These are phyloP conservation scores for Trichoderma reesei DNA, from an alignment of 495 filamentous ascomycete genomes.

Conservation along the genomic window DNA sequence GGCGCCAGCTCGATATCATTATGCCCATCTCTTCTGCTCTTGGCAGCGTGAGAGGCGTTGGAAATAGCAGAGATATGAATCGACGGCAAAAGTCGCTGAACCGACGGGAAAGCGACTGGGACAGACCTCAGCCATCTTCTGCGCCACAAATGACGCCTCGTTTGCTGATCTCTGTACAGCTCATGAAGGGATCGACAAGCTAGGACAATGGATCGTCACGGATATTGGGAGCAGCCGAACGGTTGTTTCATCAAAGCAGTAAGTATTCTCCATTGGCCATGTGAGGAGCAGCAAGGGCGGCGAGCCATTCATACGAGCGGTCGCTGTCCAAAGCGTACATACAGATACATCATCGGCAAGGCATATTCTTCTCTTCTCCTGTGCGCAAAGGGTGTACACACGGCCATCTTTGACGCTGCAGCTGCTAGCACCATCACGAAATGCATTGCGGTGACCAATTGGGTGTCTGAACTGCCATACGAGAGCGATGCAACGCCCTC, in stretches of 20 bases:
- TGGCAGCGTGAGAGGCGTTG: too few species aligned
- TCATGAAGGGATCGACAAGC: neutral
- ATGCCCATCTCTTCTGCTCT: too few species aligned
- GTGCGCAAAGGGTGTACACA: neutral
- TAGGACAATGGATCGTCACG: neutral
- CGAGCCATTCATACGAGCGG: neutral
- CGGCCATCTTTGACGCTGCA: neutral
- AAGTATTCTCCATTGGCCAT: neutral
- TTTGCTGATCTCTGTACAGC: neutral
- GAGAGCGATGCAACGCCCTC: neutral
- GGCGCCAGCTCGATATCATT: too few species aligned
- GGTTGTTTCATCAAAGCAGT: neutral
- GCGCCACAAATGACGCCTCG: neutral
- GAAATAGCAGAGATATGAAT: too few species aligned
- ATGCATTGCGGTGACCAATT: constrained; percentile 1
- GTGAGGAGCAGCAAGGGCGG: neutral
- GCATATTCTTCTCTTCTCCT: neutral
- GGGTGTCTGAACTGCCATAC: neutral
- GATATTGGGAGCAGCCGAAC: neutral
- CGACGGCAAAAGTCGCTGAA: too few species aligned
- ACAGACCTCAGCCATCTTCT: neutral
- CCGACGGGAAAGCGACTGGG: neutral
- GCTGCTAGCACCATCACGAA: neutral
- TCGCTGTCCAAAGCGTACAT: neutral
- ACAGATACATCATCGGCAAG: neutral